phyloP scores from a whole-genome alignment of 305 asterid species.

The Caryopteris hybrid region DNA sequence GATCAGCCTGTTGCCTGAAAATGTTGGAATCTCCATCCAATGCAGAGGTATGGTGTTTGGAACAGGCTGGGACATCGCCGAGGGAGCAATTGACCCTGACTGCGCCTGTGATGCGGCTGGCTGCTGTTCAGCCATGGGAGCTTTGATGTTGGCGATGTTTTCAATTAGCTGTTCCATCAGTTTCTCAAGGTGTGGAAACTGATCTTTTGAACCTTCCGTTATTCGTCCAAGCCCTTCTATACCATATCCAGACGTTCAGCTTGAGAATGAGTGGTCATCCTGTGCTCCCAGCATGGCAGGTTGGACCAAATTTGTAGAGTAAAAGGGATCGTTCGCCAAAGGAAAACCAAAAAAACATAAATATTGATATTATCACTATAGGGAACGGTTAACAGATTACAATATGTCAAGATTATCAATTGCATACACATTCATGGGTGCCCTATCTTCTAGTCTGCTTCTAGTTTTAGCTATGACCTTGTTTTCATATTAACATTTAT shows the following conservation, averaged over 20 bases:
- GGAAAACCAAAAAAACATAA: too few relatives aligned
- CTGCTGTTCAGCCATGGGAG: too few relatives aligned
- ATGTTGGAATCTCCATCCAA: too few relatives aligned
- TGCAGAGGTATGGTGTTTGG: too few relatives aligned
- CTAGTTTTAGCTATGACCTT: not conserved
- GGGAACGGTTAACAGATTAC: too few relatives aligned
- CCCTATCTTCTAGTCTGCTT: not conserved
- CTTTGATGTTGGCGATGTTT: too few relatives aligned
- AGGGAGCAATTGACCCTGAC: not conserved
- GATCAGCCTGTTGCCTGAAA: too few relatives aligned
- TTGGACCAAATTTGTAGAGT: too few relatives aligned
- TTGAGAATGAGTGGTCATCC: not conserved
- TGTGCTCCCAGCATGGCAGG: too few relatives aligned
- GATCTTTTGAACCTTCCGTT: not conserved
- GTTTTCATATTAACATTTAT: not conserved
- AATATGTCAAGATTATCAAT: not conserved
- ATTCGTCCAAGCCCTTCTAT: not conserved
- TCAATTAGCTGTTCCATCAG: not conserved
- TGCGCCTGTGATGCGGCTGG: not conserved
- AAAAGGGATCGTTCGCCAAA: too few relatives aligned
- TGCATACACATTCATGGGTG: not conserved
- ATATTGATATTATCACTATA: too few relatives aligned
- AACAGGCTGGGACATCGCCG: too few relatives aligned
- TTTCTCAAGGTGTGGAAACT: not conserved
- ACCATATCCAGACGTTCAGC: not conserved